Evolutionary conservation across 805 yeast species (phyloP), one percentile per base, ranked within the genome.

Genomic region (Starmera amethionina): DNA sequence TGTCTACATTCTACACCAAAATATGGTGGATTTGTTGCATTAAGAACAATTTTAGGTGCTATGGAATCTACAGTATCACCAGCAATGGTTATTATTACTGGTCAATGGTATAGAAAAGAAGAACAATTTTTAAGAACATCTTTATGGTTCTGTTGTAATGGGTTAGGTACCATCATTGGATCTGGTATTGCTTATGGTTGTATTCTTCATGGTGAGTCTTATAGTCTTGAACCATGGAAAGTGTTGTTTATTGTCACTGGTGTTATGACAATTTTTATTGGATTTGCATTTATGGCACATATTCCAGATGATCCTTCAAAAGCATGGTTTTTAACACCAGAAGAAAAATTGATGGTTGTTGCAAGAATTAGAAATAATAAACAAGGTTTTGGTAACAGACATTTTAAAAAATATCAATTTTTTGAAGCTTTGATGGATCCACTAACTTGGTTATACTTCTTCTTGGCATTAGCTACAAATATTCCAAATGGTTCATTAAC

Each of bases 181-280:
- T 65, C 68, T 9, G 63, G 62, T 27, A 69, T 73, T 37, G 70
- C 78, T 1, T 71, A 69, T 45, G 73, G 72, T 12, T 45, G 62
- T 44, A 50, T 62, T 39, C 33, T 39, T 2, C 56, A 67, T 46
- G 54, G 46, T 10, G 55, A 51, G n/a, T 32, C 37, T 4, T 66
- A 58, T 45, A 42, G 62, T 29, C 52, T 73, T 16, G 62, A 50
- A 12, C 58, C 75, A 2, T 80, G 84, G 83, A 70, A 69, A 51
- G 48, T 71, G 13, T 49, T 75, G 3, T 79, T 67, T 48, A 56
- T 80, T 32, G 60, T 76, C 14, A 62, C 71, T 33, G 87, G 87
- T 6, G 50, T 63, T 13, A 60, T 76, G 42, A 75, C 83, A 1
- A 53, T 74, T 12, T 49, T 64, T 5, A 46, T 70, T 16, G 79